Evolutionary conservation across 2,329 filamentous ascomycete genomes (phyloP), one percentile per base, ranked within the genome.

Genomic region (Chalara sp.): DNA sequence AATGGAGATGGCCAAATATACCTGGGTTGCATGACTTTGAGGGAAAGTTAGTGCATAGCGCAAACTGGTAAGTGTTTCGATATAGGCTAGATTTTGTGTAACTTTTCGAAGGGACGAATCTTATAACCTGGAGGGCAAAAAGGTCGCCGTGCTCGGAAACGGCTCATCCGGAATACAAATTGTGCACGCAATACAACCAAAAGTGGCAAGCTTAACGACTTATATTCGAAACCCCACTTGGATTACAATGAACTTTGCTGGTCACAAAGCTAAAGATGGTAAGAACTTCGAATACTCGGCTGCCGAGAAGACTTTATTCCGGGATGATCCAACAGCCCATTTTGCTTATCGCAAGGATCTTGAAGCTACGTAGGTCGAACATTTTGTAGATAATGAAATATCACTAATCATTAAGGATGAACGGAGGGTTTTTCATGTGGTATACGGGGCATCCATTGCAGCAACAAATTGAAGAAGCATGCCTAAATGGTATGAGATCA

Each of bases 1-100:
- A 74, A 8, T 85, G 81, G 81, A 79, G 76, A 52, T 65, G 83
- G 1, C 83, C 82, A 0, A 67, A 79, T 31, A 81, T 81, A 54
- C 75, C 76, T 1, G 81, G 80, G 0, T 71, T 81, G 29, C 76
- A 76, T 6, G 67, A 76, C 21, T 49, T 43, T 28, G 13, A 74
- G 60, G 81, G 81, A 0, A 51, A 71, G 0, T 66, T 84, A 76
- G 76, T 4, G 10, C 66, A 0, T 70, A 78, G 6, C 81, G 84
- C 53, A 11, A 39, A 39, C 10, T 39, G 35, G 35, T 39, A 13
- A 39, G 10, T 39, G 35, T 11, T 2, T 3, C 35, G 10, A 39
- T n/a, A 11, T 39, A 3, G 35, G 35, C 35, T 3, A 39, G 13
- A 11, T 39, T 39, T 11, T 13, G 10, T 11, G 13, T 13, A 11